These are phyloP conservation scores for Yamadazyma sp. DNA, from an alignment of 805 yeast species.

Conservation along the genomic window DNA sequence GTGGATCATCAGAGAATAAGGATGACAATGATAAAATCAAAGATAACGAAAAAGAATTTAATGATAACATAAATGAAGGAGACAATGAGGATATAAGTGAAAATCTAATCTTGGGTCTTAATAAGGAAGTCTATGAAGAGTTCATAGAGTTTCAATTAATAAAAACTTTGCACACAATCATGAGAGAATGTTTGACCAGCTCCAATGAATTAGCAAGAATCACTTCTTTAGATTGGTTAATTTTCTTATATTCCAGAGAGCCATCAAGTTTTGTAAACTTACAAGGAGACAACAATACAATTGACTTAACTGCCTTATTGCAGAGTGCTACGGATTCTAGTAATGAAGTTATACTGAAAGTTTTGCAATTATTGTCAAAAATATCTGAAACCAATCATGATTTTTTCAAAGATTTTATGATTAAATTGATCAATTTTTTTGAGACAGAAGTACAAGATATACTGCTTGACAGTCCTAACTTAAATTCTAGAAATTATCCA, in stretches of 20 bases:
- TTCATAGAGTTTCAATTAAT: constrained; percentile 37
- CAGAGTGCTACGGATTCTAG: constrained; percentile 68
- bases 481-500: constrained; percentile 2
- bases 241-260: constrained; percentile 50
- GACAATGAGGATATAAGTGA: constrained; percentile 14
- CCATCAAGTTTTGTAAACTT: constrained; percentile 14
- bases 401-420: constrained; percentile 73
- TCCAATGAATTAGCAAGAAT: constrained; percentile 73
- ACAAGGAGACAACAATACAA: constrained; percentile 17
- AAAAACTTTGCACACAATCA: constrained; percentile 65
- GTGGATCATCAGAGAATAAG: background rate
- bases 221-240: constrained; percentile 87
- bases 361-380: constrained; percentile 67
- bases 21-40: background rate
- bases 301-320: constrained; percentile 71
- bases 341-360: constrained; percentile 73
- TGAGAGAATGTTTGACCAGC: constrained; percentile 50
- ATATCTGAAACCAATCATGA: constrained; percentile 73
- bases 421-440: constrained; percentile 65
- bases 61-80: constrained; percentile 1
- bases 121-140: constrained; percentile 37
- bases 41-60: constrained; percentile 7
- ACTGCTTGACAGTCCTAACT: constrained; percentile 7
- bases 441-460: constrained; percentile 48
- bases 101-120: constrained; percentile 39